phyloP scores from a whole-genome alignment of 192 early-diverging fungal species.

The Backusella macrospora region DNA sequence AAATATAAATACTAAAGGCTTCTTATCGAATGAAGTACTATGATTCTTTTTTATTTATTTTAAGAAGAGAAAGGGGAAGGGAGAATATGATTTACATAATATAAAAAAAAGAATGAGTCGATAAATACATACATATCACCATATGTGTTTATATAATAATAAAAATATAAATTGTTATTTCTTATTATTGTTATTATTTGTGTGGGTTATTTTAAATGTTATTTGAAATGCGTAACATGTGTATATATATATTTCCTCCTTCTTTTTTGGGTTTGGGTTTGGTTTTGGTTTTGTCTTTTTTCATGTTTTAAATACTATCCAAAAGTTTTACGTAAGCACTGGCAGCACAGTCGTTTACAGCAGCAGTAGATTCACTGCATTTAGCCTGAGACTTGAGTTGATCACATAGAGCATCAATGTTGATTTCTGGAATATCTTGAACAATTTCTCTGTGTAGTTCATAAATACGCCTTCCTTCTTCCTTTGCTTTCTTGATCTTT shows the following conservation, averaged over 20 bases:
- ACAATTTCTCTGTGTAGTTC: conserved; percentile 23
- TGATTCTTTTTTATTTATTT: not conserved
- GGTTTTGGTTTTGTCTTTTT: not conserved
- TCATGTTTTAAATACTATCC: conserved; percentile 12
- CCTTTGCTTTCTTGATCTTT: not conserved
- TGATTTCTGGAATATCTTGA: conserved; percentile 19
- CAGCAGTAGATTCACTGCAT: conserved; percentile 15
- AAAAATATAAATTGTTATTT: too few species aligned
- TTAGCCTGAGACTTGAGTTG: conserved; percentile 30
- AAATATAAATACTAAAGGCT: too few species aligned
- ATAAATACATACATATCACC: too few species aligned
- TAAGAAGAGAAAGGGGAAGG: not conserved
- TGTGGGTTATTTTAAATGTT: too few species aligned
- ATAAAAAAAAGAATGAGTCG: too few species aligned
- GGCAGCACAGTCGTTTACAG: conserved; percentile 27
- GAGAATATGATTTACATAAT: not conserved
- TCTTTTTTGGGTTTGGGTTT: too few species aligned
- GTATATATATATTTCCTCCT: too few species aligned
- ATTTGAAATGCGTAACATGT: too few species aligned
- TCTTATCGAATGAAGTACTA: not conserved
- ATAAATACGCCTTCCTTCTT: conserved; percentile 4
- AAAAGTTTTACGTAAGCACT: conserved; percentile 20
- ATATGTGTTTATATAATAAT: too few species aligned
- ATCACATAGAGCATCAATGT: conserved; percentile 28
- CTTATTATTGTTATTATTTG: too few species aligned